Evolutionary conservation across 768 basidiomycete genomes (phyloP), one percentile per base, ranked within the genome.

Genomic region (Kwoniella pini): DNA sequence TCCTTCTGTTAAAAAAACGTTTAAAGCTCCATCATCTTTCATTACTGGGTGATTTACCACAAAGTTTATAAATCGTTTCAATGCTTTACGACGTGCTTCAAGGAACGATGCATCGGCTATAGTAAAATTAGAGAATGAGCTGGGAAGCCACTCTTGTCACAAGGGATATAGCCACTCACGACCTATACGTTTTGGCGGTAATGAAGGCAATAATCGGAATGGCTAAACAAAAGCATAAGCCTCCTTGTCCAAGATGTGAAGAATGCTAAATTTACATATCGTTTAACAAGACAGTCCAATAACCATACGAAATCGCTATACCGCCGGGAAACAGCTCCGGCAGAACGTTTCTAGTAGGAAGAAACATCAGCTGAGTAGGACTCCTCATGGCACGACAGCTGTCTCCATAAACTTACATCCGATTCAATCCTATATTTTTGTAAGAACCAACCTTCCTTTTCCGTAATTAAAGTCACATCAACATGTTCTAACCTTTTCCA

Each of bases 291-390:
- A 64, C 86, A 88, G 64, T 97, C 93, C 85, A 90, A 89, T 26
- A 98, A 81, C 78, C 88, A 93, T 10, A 84, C 84, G 76, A 98
- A 99, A 76, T 99, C 96, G 6, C 90, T 91, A 77, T 97, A 99
- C 58, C 96, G 84, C 54, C 95, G 82, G 27, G 86, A 82, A 21
- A 97, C 89, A 13, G 90, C 81, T 12, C 83, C 80, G 4, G 84
- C 85, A 50, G 86, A 83, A 83, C 91, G 72, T 68, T 69, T 72
- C 57, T 67, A 43, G 17, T 39, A 36, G 28, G n/a, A 33, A 55
- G 38, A 36, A 21, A 52, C 69, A 45, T 22, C 45, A 15, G 24
- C n/a, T n/a, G n/a, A n/a, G n/a, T n/a, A n/a, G n/a, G n/a, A n/a
- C n/a, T n/a, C n/a, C n/a, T n/a, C n/a, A n/a, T n/a, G n/a, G n/a